Percentiles rank a stretch among this genome's conserved stretches.
Conservation (phyloP, 164 flowering plant genomes). For the Berberis thunbergii region DNA sequence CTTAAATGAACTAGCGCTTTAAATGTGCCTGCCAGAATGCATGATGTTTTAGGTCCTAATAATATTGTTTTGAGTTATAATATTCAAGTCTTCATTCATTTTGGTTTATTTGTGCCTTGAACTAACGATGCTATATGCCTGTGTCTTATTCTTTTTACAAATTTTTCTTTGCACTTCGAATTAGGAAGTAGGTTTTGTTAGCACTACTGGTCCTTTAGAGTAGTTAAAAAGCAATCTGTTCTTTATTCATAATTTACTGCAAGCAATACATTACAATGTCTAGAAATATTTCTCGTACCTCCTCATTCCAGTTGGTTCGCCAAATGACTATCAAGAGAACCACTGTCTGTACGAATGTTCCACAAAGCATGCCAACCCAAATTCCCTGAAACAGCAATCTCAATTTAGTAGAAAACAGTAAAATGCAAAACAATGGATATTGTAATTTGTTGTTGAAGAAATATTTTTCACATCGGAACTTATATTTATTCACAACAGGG, state of each 20-base stretch:
- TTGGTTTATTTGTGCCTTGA: no score
- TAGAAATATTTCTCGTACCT: conserved; percentile 30
- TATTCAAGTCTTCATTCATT: no score
- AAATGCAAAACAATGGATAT: not conserved
- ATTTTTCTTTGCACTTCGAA: not conserved
- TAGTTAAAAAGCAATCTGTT: not conserved
- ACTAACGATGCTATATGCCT: not conserved
- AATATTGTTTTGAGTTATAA: no score
- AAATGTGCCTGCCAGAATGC: no score
- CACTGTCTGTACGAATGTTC: conserved; percentile 67
- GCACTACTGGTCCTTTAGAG: not conserved
- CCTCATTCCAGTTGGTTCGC: conserved; percentile 76
- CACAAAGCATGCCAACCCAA: conserved; percentile 89
- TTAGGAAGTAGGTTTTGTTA: not conserved
- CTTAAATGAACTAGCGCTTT: no score
- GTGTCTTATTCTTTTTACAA: not conserved
- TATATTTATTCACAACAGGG: not conserved
- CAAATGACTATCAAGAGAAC: conserved; percentile 48
- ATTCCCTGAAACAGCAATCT: conserved; percentile 52
- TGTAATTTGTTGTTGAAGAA: not conserved
- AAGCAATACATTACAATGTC: not conserved
- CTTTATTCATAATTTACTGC: not conserved
- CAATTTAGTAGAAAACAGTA: not conserved
- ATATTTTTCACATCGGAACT: no score
- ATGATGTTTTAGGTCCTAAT: no score